Percentiles rank a stretch among this genome's conserved stretches.
Evolutionary conservation across 805 yeast genomes (phyloP).

Genomic region (Lipomyces yamanashiensis): DNA sequence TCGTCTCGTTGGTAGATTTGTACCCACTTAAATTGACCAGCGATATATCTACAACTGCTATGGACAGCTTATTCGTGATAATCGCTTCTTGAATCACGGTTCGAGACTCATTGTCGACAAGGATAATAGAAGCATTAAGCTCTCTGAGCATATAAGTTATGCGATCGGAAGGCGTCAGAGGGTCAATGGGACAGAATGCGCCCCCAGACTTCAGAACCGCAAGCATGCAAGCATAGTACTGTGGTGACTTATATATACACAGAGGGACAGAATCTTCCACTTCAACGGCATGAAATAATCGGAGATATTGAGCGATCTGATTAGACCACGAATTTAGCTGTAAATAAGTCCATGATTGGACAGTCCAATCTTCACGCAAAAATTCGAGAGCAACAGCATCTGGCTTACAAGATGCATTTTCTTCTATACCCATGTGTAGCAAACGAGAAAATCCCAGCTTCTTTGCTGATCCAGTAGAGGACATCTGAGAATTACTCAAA

Average conservation of each 20-base stretch:
- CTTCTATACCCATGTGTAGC: slow-evolving; percentile 27
- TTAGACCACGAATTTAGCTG: slow-evolving; percentile 23
- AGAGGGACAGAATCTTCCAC: slow-evolving; percentile 30
- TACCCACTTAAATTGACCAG: slow-evolving; percentile 1
- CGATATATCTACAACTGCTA: slow-evolving; percentile 12
- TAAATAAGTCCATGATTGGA: slow-evolving; percentile 20
- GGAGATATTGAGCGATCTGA: slow-evolving; percentile 17
- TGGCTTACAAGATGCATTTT: slow-evolving; percentile 8
- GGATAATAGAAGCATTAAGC: slow-evolving; percentile 19
- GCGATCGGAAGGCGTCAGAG: slow-evolving; percentile 27
- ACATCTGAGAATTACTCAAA: not conserved
- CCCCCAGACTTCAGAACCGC: slow-evolving; percentile 33
- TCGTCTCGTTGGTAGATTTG: not conserved
- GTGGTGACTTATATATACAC: slow-evolving; percentile 26
- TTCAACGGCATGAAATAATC: not conserved
- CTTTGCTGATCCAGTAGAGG: not conserved
- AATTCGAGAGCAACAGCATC: slow-evolving; percentile 30
- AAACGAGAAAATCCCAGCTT: not conserved
- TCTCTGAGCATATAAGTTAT: slow-evolving; percentile 26
- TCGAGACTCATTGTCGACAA: slow-evolving; percentile 10
- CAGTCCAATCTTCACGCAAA: slow-evolving; percentile 4
- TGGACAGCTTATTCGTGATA: not conserved
- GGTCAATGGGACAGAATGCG: slow-evolving; percentile 36
- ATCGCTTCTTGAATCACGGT: not conserved
- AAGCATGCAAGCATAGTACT: slow-evolving; percentile 25